Percentiles rank a stretch among this genome's conserved stretches.
phyloP scores from a whole-genome alignment of 441 rosid species.

The Manihot esculenta region DNA sequence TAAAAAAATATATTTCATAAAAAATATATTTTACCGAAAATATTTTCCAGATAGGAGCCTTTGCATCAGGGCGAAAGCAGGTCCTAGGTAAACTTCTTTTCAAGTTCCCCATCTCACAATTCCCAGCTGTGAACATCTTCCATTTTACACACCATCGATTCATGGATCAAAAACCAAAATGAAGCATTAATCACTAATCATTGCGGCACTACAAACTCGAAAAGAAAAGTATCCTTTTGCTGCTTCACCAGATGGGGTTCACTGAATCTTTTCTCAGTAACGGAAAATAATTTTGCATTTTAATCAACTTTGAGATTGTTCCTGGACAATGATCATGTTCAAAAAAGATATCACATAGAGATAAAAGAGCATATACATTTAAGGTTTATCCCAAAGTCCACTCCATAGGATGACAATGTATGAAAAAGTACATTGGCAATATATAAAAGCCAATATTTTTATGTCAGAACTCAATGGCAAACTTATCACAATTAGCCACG shows the following conservation, averaged over 20 bases:
- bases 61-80: too few species aligned
- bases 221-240: too few species aligned
- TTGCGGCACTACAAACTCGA: too few species aligned
- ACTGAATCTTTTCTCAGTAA: neutral
- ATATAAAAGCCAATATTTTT: neutral
- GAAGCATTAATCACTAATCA: too few species aligned
- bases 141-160: too few species aligned
- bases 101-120: neutral
- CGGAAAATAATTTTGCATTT: neutral
- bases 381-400: constrained; percentile 11
- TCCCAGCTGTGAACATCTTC: neutral
- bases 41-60: too few species aligned
- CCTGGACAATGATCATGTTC: neutral
- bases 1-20: too few species aligned
- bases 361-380: constrained; percentile 6
- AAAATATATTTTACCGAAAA: too few species aligned
- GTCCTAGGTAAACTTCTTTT: neutral
- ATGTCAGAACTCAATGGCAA: constrained; percentile 25
- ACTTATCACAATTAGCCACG: constrained; percentile 20
- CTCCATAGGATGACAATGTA: constrained; percentile 6
- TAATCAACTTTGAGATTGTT: neutral
- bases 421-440: constrained; percentile 1
- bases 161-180: neutral
- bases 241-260: neutral
- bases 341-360: neutral